A percentile compares a stretch with the other conserved stretches of the same genome.
phyloP scores from a whole-genome alignment of 192 early-diverging fungal species.

The Coemansia sp. region DNA sequence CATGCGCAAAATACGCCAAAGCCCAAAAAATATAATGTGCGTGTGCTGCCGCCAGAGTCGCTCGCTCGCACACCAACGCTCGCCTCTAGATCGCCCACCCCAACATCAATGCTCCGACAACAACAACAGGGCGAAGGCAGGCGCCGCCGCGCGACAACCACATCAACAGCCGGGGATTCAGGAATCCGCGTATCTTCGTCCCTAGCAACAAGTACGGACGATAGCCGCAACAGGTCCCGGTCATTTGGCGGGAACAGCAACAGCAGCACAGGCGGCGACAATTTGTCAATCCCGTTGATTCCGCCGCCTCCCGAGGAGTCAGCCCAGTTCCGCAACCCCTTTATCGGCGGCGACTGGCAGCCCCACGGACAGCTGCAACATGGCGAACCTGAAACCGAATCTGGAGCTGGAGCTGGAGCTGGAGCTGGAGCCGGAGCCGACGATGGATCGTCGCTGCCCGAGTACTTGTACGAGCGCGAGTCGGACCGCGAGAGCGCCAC shows the following conservation, averaged over 20 bases:
- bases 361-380: not conserved
- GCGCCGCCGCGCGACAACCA: constrained; percentile 34
- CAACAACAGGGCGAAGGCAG: constrained; percentile 1
- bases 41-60: constrained; percentile 44
- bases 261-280: constrained; percentile 29
- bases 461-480: constrained; percentile 22
- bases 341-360: constrained; percentile 12
- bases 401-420: no score
- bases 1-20: not conserved
- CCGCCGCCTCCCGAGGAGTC: constrained; percentile 36
- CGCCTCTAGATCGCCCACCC: constrained; percentile 38
- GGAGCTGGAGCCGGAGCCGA: not conserved
- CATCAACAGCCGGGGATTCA: not conserved
- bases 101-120: constrained; percentile 12
- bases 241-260: constrained; percentile 40
- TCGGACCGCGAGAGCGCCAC: constrained; percentile 46
- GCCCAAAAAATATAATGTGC: constrained; percentile 31
- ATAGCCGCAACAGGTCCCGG: constrained; percentile 40
- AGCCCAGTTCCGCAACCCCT: constrained; percentile 39
- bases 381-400: not conserved
- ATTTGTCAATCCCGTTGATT: constrained; percentile 31
- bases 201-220: constrained; percentile 3
- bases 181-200: not conserved
- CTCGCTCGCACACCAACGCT: constrained; percentile 52
- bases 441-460: constrained; percentile 11